Evolutionary conservation across 495 filamentous ascomycete species (phyloP).

Genomic region (Aspergillus leporis): DNA sequence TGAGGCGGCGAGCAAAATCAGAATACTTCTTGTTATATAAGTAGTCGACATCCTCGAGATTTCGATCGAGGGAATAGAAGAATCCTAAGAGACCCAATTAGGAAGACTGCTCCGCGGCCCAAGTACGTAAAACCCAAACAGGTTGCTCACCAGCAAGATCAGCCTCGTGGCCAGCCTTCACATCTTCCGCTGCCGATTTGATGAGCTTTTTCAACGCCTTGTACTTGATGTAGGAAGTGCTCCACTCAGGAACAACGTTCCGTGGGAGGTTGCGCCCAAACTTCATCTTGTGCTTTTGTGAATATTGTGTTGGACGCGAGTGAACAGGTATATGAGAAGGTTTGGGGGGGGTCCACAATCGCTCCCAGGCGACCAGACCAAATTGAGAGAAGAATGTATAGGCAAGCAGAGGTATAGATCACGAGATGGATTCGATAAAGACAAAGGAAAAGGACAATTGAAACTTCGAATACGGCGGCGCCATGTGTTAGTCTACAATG

Average conservation of each 20-base stretch:
- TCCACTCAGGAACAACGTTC: constrained; percentile 97
- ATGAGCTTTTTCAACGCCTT: constrained; percentile 94
- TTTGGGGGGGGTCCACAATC: neutral
- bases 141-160: constrained; percentile 70
- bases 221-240: constrained; percentile 90
- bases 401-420: constrained; percentile 2
- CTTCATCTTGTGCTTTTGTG: constrained; percentile 59
- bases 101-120: constrained; percentile 20
- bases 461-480: constrained; percentile 16
- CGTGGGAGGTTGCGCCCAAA: constrained; percentile 82
- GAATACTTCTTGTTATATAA: constrained; percentile 96
- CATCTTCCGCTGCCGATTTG: constrained; percentile 66
- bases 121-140: constrained; percentile 8
- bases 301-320: neutral
- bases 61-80: constrained; percentile 91
- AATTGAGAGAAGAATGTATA: neutral
- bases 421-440: constrained; percentile 8
- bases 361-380: neutral
- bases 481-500: constrained; percentile 25
- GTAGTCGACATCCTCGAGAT: constrained; percentile 89
- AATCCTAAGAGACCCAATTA: constrained; percentile 63
- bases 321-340: neutral
- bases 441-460: constrained; percentile 16
- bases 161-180: constrained; percentile 65
- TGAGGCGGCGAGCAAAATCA: constrained; percentile 78